Evolutionary conservation across 441 rosid genomes (phyloP).

Genomic region (Populus hybrid): DNA sequence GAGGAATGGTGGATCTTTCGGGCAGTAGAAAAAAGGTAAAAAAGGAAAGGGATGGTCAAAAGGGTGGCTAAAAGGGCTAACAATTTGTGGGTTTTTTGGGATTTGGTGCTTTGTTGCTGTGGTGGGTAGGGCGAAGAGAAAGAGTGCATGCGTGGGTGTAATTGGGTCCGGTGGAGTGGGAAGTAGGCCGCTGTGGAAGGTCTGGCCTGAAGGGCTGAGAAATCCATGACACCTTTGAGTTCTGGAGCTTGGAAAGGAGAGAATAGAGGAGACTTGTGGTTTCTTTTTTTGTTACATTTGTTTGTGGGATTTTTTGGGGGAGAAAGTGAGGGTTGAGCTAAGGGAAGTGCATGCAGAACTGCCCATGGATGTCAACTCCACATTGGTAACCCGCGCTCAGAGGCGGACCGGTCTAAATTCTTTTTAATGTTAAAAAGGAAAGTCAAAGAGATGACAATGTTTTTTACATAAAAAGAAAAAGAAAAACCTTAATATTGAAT

Average conservation of each 20-base stretch:
- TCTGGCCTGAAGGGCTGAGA: slow-evolving; percentile 28
- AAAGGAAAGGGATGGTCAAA: slow-evolving; percentile 33
- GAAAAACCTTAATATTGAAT: too few relatives aligned
- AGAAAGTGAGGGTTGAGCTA: background rate
- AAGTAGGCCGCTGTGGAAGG: slow-evolving; percentile 29
- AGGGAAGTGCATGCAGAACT: background rate
- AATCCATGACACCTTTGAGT: slow-evolving; percentile 26
- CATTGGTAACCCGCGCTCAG: too few relatives aligned
- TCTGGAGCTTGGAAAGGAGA: background rate
- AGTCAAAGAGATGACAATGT: too few relatives aligned
- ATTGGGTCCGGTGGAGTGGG: slow-evolving; percentile 53
- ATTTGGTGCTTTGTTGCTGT: slow-evolving; percentile 13
- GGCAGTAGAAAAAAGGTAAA: slow-evolving; percentile 39
- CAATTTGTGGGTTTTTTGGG: slow-evolving; percentile 16
- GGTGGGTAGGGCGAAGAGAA: slow-evolving; percentile 14
- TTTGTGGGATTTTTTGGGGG: background rate
- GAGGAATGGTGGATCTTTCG: slow-evolving; percentile 39
- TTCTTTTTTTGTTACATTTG: background rate
- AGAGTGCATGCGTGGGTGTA: slow-evolving; percentile 48
- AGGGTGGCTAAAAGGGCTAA: slow-evolving; percentile 25
- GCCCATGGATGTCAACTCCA: background rate
- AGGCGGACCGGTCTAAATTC: too few relatives aligned
- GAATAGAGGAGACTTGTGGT: background rate
- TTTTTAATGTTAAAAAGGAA: too few relatives aligned
- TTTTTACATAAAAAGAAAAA: too few relatives aligned